Percentiles rank a stretch among this genome's conserved stretches.
These are phyloP conservation scores for Suhomyces sp. DNA, from an alignment of 805 yeast genomes.

Conservation along the genomic window DNA sequence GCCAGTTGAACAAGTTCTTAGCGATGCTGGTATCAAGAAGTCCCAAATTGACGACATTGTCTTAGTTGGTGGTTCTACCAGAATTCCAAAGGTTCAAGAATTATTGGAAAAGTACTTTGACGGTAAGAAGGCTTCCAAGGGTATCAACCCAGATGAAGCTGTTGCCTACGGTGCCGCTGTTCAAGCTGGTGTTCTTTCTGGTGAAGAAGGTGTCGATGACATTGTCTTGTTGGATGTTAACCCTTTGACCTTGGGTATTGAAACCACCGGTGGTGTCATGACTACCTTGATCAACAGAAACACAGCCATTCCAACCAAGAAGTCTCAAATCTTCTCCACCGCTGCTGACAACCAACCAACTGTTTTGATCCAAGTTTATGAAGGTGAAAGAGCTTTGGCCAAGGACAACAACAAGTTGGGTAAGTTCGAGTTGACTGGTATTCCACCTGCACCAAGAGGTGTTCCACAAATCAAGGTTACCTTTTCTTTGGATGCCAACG, in stretches of 20 bases:
- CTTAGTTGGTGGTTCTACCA: conserved; percentile 49
- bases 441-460: conserved; percentile 98
- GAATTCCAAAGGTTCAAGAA: conserved; percentile 50
- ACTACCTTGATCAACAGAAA: conserved; percentile 99
- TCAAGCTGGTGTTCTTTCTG: conserved; percentile 97
- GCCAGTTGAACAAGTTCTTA: conserved; percentile 47
- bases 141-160: conserved; percentile 50
- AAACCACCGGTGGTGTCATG: conserved; percentile 99
- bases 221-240: conserved; percentile 94
- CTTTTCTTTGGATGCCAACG: conserved; percentile 98
- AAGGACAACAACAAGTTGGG: conserved; percentile 96
- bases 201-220: conserved; percentile 95
- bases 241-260: conserved; percentile 98
- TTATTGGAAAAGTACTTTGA: conserved; percentile 44
- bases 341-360: conserved; percentile 98
- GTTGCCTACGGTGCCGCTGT: conserved; percentile 81
- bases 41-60: conserved; percentile 46
- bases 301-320: conserved; percentile 98
- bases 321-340: conserved; percentile 98
- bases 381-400: conserved; percentile 99
- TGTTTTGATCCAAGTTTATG: conserved; percentile 98
- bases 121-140: conserved; percentile 48
- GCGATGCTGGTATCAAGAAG: conserved; percentile 45
- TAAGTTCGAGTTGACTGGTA: conserved; percentile 96
- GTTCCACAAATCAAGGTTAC: conserved; percentile 99